phyloP scores from a whole-genome alignment of 1,139 yeast species.

The Kodamaea derodonti region DNA sequence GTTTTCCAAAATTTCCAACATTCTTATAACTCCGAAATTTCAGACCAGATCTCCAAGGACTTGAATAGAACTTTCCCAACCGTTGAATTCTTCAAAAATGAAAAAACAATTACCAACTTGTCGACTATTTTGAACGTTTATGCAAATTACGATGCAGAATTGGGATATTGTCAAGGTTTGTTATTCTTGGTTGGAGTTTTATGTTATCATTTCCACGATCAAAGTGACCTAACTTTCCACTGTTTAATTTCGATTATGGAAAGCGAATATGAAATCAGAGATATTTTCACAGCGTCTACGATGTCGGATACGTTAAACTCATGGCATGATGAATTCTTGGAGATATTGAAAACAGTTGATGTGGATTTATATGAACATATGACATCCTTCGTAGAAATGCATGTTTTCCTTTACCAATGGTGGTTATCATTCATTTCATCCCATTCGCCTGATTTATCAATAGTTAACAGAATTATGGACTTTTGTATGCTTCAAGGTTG shows the following conservation, averaged over 20 bases:
- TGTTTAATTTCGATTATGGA: constrained; percentile 61
- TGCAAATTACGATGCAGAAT: constrained; percentile 63
- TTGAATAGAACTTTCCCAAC: constrained; percentile 62
- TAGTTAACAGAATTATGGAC: constrained; percentile 54
- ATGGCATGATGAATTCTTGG: constrained; percentile 53
- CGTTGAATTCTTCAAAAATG: constrained; percentile 46
- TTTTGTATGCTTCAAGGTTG: constrained; percentile 61
- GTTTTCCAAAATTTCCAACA: constrained; percentile 43
- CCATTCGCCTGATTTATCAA: constrained; percentile 52
- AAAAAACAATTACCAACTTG: constrained; percentile 41
- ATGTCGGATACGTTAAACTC: constrained; percentile 55
- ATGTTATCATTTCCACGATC: constrained; percentile 47
- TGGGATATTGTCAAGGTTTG: constrained; percentile 72
- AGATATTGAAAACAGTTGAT: constrained; percentile 38
- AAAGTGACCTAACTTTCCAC: constrained; percentile 48
- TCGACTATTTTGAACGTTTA: constrained; percentile 62
- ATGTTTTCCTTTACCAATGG: constrained; percentile 59
- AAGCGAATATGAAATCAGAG: constrained; percentile 52
- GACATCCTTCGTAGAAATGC: constrained; percentile 34
- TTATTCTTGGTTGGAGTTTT: constrained; percentile 65
- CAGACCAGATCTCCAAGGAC: constrained; percentile 59
- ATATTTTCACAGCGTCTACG: constrained; percentile 51
- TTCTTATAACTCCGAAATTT: constrained; percentile 37
- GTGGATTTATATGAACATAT: constrained; percentile 47
- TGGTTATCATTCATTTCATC: constrained; percentile 63